Conservation (phyloP, 768 basidiomycete species). For the Collybia nuda region DNA sequence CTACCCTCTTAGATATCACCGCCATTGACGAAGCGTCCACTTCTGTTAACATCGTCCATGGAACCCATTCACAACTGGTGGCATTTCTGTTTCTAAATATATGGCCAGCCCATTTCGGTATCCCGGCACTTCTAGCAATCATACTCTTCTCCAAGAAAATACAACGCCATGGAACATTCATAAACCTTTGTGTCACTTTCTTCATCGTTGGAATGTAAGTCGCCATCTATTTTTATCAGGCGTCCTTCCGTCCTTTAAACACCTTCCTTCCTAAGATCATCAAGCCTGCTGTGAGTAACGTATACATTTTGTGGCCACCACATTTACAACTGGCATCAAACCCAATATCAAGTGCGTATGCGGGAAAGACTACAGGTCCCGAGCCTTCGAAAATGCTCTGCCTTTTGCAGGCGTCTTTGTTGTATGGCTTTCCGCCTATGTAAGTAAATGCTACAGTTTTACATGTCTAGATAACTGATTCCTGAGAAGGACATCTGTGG, state of each 20-base stretch:
- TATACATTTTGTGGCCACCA: too few relatives aligned
- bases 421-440: slow-evolving; percentile 51
- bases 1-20: neutral
- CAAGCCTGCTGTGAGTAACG: slow-evolving; percentile 35
- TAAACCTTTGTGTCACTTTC: slow-evolving; percentile 44
- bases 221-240: neutral
- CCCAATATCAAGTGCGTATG: slow-evolving; percentile 33
- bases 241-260: neutral
- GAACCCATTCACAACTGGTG: slow-evolving; percentile 37
- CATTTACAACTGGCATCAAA: neutral
- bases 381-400: slow-evolving; percentile 44
- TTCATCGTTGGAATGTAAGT: slow-evolving; percentile 46
- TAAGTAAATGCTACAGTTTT: slow-evolving; percentile 18
- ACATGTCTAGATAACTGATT: neutral
- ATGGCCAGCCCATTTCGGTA: slow-evolving; percentile 49
- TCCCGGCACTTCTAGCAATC: slow-evolving; percentile 41
- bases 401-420: slow-evolving; percentile 43
- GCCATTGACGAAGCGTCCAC: slow-evolving; percentile 6
- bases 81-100: slow-evolving; percentile 45
- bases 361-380: slow-evolving; percentile 38
- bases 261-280: slow-evolving; percentile 27
- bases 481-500: slow-evolving; percentile 33
- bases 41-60: slow-evolving; percentile 38
- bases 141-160: slow-evolving; percentile 40
- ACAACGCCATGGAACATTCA: slow-evolving; percentile 44